Conservation (phyloP, 2,329 filamentous ascomycete species). For the Xylariomycetidae sp. region DNA sequence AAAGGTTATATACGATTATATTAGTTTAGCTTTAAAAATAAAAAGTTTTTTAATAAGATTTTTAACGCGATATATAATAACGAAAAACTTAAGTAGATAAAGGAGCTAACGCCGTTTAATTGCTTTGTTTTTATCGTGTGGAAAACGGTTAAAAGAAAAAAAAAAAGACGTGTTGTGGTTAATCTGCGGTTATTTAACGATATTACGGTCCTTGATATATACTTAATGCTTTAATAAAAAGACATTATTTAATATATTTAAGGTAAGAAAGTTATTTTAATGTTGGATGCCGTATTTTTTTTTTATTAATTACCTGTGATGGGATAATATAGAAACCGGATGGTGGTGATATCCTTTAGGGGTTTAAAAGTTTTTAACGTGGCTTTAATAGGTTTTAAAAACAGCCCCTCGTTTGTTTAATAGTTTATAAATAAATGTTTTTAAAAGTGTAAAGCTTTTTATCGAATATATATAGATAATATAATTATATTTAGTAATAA, state of each 20-base stretch:
- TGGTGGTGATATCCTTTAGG: background rate
- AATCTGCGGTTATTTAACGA: constrained; percentile 1
- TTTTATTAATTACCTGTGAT: constrained; percentile 1
- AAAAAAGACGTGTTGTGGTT: background rate
- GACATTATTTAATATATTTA: background rate
- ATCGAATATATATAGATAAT: background rate
- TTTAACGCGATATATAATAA: constrained; percentile 1
- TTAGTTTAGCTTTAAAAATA: constrained; percentile 1
- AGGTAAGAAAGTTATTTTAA: background rate
- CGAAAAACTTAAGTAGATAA: background rate
- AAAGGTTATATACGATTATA: background rate
- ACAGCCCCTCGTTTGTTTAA: background rate
- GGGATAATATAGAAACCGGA: constrained; percentile 1
- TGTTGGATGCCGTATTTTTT: constrained; percentile 1
- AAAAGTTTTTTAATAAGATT: background rate
- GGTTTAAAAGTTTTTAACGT: constrained; percentile 1
- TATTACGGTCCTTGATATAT: constrained; percentile 1
- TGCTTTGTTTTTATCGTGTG: constrained; percentile 1
- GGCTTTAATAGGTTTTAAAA: constrained; percentile 1
- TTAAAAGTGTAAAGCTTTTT: background rate
- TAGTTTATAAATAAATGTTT: constrained; percentile 1
- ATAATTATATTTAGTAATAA: background rate
- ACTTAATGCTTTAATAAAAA: constrained; percentile 2
- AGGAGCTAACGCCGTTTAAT: background rate
- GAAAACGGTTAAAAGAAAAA: constrained; percentile 1